Base-by-base conservation (phyloP, 2,329 filamentous ascomycete species). In the Fusarium caatingaense region DNA sequence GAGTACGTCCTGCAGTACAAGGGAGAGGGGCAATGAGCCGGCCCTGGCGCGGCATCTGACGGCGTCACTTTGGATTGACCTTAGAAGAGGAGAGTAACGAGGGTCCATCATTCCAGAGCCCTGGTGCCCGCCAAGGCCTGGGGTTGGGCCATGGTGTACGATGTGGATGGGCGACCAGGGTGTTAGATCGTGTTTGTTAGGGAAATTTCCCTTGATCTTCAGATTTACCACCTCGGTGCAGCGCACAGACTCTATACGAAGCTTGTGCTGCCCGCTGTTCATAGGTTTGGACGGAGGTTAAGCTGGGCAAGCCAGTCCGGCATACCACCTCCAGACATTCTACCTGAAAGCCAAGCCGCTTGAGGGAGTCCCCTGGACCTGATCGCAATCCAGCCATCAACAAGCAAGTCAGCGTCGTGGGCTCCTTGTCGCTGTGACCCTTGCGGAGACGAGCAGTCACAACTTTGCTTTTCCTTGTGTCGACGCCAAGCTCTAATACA, bases 381-480 rank as follows among this genome's bases (percentile, higher is more conserved):
- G 49, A 56, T 64, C 47, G 41, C 50, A 65, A 68, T 65, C 60
- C 60, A 60, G 54, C 64, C 54, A 56, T 53, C 32, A 44, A 46
- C 50, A 27, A 40, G 21, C 53, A 64, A 68, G 62, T 56, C 56
- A 56, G 53, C 46, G 30, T 56, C 58, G 61, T 50, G 48, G 65
- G 56, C 42, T 72, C 60, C 47, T 61, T 60, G 60, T 55, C 49
- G 48, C 65, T 48, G 48, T 64, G 66, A 65, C 65, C 66, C 53
- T 57, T 44, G 42, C 49, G 28, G 45, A 69, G 62, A 69, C 62
- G 64, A 74, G 66, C 57, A 66, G 61, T 68, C 70, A 72, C 47
- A 72, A 60, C 60, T 60, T 74, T 72, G 67, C 73, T 75, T 71
- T 75, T 72, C 65, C 66, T 50, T 61, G 48, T 60, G 56, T 56